These are phyloP conservation scores for Fusarium setosum DNA, from an alignment of 2,329 filamentous ascomycete genomes.

Conservation along the genomic window DNA sequence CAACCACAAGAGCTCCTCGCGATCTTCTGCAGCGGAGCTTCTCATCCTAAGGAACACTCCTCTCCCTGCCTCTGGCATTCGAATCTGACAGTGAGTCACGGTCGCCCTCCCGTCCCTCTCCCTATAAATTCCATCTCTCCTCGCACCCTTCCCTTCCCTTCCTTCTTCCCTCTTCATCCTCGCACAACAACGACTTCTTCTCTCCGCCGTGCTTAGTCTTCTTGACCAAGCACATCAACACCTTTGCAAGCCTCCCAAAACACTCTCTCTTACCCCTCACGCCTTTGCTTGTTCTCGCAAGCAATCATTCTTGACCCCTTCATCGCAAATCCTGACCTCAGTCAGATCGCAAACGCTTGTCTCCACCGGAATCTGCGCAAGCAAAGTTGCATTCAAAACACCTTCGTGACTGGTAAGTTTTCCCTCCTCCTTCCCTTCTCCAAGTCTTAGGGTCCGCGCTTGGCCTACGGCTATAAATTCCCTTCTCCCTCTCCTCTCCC, in stretches of 20 bases:
- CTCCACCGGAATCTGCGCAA: neutral
- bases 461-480: neutral
- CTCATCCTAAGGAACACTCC: slow-evolving; percentile 1
- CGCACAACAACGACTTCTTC: slow-evolving; percentile 4
- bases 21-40: neutral
- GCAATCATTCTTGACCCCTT: neutral
- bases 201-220: slow-evolving; percentile 7
- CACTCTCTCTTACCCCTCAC: neutral
- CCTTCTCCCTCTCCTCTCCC: neutral
- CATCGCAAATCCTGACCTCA: slow-evolving; percentile 12
- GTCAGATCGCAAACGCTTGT: slow-evolving; percentile 11
- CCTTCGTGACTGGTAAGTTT: slow-evolving; percentile 20
- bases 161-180: slow-evolving; percentile 23
- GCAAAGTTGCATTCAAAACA: neutral
- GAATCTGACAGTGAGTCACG: slow-evolving; percentile 31
- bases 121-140: slow-evolving; percentile 12
- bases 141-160: neutral
- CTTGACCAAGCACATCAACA: slow-evolving; percentile 15
- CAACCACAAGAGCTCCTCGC: neutral
- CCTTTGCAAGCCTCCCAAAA: neutral
- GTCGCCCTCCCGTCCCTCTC: neutral
- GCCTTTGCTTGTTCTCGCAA: neutral
- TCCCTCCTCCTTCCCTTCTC: neutral
- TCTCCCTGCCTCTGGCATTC: neutral
- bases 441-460: neutral